Evolutionary conservation across 371 early-diverging fungal genomes (phyloP), one percentile per base, ranked within the genome.

Genomic region (Hamiltosporidium tvaerminnensis): DNA sequence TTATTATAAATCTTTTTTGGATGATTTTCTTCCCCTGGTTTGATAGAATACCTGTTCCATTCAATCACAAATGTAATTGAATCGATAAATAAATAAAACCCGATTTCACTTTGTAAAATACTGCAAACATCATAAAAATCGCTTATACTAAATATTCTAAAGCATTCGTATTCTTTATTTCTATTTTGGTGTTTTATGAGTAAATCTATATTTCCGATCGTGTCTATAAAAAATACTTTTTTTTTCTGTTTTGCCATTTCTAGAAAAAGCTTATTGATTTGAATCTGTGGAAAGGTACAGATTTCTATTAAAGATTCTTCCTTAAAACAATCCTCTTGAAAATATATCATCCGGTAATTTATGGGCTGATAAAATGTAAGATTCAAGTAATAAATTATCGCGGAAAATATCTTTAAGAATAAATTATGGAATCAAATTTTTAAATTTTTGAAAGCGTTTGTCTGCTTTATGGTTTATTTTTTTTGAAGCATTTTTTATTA

Each of bases 31-130:
- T n/a, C n/a, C n/a, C n/a, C n/a, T n/a, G n/a, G n/a, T n/a, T n/a
- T n/a, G n/a, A n/a, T n/a, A 32, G 32, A 36, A 5, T 23, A 1
- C 16, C 47, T 35, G 9, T 47, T 50, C 47, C 53, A 54, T 16
- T 67, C 63, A 41, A 47, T 52, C 31, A 63, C 14, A 37, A 67
- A 58, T 33, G 68, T 52, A 23, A 67, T 61, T 1, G 68, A 63
- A 35, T 67, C 68, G 14, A 67, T 67, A 50, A 67, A 50, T 36
- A 67, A 47, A 23, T 49, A 31, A 49, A 55, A 59, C 37, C 41
- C 47, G 1, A 12, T 2, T 10, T 57, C 14, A 32, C 30, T 44
- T 58, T 49, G 52, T 32, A 61, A 32, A 48, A 58, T 44, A 10
- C 34, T 30, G n/a, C 41, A 53, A 10, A 63, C 14, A 35, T 2